Conservation (phyloP, 179 eudicot genomes). For the Vitellaria paradoxa region DNA sequence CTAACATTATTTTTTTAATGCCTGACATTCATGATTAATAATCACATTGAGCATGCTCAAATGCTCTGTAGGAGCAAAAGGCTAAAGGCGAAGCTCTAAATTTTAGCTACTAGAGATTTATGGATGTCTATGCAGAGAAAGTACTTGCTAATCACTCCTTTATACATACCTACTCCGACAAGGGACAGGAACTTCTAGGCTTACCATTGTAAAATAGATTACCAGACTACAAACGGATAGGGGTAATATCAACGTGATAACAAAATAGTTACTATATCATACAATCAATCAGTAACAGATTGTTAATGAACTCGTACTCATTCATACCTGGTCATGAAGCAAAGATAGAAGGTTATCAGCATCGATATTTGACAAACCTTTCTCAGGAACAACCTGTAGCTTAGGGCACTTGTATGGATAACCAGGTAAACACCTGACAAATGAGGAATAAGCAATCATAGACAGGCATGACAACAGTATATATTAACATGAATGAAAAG, state of each 20-base stretch:
- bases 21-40: no score
- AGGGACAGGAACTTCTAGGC: background rate
- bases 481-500: background rate
- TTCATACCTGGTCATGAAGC: conserved; percentile 84
- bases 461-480: background rate
- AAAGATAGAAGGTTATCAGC: conserved; percentile 71
- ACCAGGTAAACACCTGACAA: conserved; percentile 71
- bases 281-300: background rate
- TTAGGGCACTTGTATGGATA: conserved; percentile 94
- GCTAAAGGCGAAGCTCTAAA: background rate
- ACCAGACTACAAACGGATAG: no score
- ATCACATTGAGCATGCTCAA: no score
- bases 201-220: background rate
- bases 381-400: conserved; percentile 66
- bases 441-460: conserved; percentile 14
- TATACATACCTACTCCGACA: background rate
- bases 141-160: background rate
- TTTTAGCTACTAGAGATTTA: background rate
- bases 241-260: background rate
- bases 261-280: background rate
- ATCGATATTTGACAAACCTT: conserved; percentile 77
- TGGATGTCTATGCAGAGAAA: background rate
- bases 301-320: background rate
- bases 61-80: background rate
- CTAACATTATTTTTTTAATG: background rate